Conservation (phyloP, 768 basidiomycete species). For the Strobilomyces dryophilus region DNA sequence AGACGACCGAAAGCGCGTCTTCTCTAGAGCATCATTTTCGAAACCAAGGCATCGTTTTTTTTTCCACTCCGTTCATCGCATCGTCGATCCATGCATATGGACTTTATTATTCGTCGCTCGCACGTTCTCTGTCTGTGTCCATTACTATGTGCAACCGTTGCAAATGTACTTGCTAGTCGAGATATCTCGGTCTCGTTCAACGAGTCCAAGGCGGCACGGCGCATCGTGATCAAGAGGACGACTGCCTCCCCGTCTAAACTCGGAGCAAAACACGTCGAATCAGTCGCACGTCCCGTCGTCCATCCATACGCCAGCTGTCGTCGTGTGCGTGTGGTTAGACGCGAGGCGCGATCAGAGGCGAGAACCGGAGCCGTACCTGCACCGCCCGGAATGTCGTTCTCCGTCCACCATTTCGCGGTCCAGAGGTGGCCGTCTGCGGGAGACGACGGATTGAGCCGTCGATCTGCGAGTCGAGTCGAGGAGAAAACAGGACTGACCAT, state of each 20-base stretch:
- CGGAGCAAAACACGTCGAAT: too few relatives aligned
- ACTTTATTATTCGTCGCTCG: not conserved
- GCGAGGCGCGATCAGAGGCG: not conserved
- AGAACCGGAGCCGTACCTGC: constrained; percentile 12
- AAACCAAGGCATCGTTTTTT: not conserved
- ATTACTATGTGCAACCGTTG: not conserved
- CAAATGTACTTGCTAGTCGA: not conserved
- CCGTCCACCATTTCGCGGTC: constrained; percentile 50
- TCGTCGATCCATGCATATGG: constrained; percentile 18
- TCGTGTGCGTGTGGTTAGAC: not conserved
- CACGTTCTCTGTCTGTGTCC: not conserved
- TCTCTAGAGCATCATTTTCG: constrained; percentile 1
- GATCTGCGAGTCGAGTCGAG: not conserved
- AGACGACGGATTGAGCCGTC: not conserved
- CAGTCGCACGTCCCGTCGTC: constrained; percentile 32
- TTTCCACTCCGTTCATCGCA: constrained; percentile 4
- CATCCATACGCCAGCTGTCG: constrained; percentile 31
- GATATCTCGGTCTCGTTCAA: not conserved
- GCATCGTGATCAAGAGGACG: too few relatives aligned
- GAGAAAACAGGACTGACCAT: constrained; percentile 24
- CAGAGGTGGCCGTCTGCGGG: constrained; percentile 42
- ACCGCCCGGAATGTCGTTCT: constrained; percentile 35
- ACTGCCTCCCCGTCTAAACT: too few relatives aligned
- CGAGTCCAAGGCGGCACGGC: too few relatives aligned
- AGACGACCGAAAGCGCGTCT: not conserved